phyloP scores from a whole-genome alignment of 75 land plant species.

The Ceratopteris richardii region DNA sequence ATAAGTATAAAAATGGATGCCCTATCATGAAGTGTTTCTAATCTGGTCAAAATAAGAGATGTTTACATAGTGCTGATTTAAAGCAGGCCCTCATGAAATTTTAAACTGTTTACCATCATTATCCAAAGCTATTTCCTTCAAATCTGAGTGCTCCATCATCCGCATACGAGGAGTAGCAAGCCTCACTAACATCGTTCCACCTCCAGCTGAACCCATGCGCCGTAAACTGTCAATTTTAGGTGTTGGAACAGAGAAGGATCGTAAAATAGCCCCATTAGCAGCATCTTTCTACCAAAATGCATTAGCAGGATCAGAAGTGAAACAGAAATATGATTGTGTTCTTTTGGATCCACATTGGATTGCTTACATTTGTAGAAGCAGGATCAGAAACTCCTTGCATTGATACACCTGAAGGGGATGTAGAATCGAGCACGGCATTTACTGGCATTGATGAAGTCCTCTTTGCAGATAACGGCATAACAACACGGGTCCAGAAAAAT shows the following conservation, averaged over 20 bases:
- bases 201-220: slow-evolving; percentile 27
- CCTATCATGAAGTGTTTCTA: slow-evolving; percentile 1
- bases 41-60: too few species aligned
- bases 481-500: slow-evolving; percentile 38
- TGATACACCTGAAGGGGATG: slow-evolving; percentile 19
- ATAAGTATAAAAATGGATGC: background rate
- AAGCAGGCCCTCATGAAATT: background rate
- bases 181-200: slow-evolving; percentile 38
- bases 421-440: slow-evolving; percentile 28
- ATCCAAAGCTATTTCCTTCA: slow-evolving; percentile 1
- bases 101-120: background rate
- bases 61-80: background rate
- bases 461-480: slow-evolving; percentile 38
- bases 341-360: too few species aligned
- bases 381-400: background rate
- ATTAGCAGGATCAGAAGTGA: background rate
- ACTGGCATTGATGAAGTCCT: slow-evolving; percentile 56
- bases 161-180: slow-evolving; percentile 30
- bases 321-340: too few species aligned
- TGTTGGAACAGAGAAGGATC: slow-evolving; percentile 32
- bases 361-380: background rate
- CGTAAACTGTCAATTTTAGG: slow-evolving; percentile 26
- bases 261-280: slow-evolving; percentile 17
- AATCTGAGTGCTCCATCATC: slow-evolving; percentile 1
- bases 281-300: slow-evolving; percentile 7